Evolutionary conservation across 257 asterid genomes (phyloP), one percentile per base, ranked within the genome.

Genomic region (Henckelia pumila): DNA sequence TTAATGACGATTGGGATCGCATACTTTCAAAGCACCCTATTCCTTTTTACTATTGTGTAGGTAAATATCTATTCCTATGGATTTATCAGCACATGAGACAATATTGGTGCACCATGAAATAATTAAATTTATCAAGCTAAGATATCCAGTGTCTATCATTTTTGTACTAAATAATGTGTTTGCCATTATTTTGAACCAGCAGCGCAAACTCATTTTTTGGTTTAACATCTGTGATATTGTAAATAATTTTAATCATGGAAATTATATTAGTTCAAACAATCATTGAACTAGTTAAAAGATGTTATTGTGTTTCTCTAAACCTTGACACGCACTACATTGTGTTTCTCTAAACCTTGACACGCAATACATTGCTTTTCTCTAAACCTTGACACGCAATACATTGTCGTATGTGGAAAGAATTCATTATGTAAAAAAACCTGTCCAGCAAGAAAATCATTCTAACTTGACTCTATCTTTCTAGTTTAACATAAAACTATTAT

Each of bases 1-100:
- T 83, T 67, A 75, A 74, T 63, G 86, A 78, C 67, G 81, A 84
- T 69, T 83, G 86, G 86, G 88, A 83, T 67, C 84, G 81, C 28
- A 66, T 80, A 71, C 81, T 83, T 44, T 83, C 88, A 10, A 80
- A 59, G 63, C 88, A 80, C 64, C 86, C 86, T 10, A 74, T 80
- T 63, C 88, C 88, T 24, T 83, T 83, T 65, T 83, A 83, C 77
- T 83, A 80, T 59, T 78, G 82, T 69, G 52, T 81, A 68, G 88
- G 86, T 83, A 80, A 76, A 61, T 62, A 8, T 71, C 26, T 21
- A 28, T 44, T 2, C 6, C 32, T 14, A 17, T 60, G 40, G 35
- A 22, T 44, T 59, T 47, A 32, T 20, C 33, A 23, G 19, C 52
- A 11, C 60, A 26, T 37, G 25, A 40, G 59, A 40, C 44, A 9